Base-by-base conservation (phyloP, 345 rosid genomes). In the Salix purpurea region DNA sequence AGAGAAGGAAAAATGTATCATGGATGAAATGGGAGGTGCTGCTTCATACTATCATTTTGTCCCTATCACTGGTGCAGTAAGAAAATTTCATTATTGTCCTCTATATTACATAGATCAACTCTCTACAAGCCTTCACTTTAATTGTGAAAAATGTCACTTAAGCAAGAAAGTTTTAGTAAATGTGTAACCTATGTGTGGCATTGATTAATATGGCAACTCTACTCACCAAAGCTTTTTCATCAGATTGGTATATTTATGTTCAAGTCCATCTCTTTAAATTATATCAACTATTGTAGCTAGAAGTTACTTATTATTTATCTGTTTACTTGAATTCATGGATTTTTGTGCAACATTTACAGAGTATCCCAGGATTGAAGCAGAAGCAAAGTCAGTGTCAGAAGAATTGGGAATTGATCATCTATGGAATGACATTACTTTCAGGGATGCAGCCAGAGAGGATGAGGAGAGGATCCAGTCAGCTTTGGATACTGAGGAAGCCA, bases 291-390 rank as follows among this genome's bases (percentile, higher is more conserved):
- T 58, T 58, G 24, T 58, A n/a, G 28, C 15, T 23, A 58, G 64
- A 58, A n/a, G 28, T 23, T 9, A 4, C 62, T 1, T 66, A 2
- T 64, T 16, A 16, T 64, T 46, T 70, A 52, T 37, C 40, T 54
- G 21, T 46, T 36, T 65, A 39, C 48, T 32, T 44, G 34, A 65
- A 77, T 58, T 40, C 30, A 21, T 40, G 23, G 56, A 46, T 44
- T 79, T 80, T 69, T 77, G 16, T 76, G 54, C 28, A 70, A 84
- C 52, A 30, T 80, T 62, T 81, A 86, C 98, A 96, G 98, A 93
- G 82, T 96, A 96, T 83, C 97, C 91, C 67, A 90, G 84, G 87
- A 83, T 93, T 78, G 94, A 92, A 85, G 92, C 90, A 42, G 92
- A 90, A 83, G 97, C 94, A 19, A 92, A 89, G 87, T 76, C 72